These are phyloP conservation scores for Candida berthetii DNA, from an alignment of 805 yeast species.

Conservation along the genomic window DNA sequence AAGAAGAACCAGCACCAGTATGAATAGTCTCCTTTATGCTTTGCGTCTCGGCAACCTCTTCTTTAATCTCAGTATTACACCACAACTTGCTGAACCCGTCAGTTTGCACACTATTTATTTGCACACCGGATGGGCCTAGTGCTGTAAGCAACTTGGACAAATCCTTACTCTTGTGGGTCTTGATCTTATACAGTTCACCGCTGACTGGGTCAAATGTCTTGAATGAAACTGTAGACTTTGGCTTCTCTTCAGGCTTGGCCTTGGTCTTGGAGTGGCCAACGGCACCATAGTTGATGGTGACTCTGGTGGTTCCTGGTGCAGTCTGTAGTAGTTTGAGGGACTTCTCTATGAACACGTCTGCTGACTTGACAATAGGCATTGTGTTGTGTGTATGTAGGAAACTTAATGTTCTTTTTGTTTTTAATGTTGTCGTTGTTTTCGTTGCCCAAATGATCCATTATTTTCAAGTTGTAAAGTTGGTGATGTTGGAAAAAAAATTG, in stretches of 20 bases:
- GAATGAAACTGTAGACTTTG: slow-evolving; percentile 23
- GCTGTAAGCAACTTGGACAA: slow-evolving; percentile 66
- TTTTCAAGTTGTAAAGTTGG: too few species aligned
- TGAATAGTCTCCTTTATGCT: background rate
- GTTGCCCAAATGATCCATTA: too few species aligned
- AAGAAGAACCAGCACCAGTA: background rate
- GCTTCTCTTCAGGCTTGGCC: background rate
- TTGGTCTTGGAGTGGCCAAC: background rate
- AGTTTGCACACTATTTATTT: background rate
- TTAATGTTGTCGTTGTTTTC: too few species aligned
- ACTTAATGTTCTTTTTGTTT: too few species aligned
- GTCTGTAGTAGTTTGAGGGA: background rate
- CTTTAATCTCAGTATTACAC: background rate
- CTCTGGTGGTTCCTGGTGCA: background rate
- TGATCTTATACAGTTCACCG: slow-evolving; percentile 56
- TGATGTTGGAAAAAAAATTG: too few species aligned
- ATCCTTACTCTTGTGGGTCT: slow-evolving; percentile 59
- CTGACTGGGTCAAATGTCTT: slow-evolving; percentile 62
- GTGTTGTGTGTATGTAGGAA: too few species aligned
- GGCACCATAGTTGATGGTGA: background rate
- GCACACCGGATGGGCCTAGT: slow-evolving; percentile 60
- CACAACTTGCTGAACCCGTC: background rate
- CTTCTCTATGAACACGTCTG: background rate
- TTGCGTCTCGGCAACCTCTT: background rate
- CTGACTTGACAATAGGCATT: background rate